Evolutionary conservation across 2,329 filamentous ascomycete species (phyloP).

Genomic region (Stagonosporopsis tanaceti): DNA sequence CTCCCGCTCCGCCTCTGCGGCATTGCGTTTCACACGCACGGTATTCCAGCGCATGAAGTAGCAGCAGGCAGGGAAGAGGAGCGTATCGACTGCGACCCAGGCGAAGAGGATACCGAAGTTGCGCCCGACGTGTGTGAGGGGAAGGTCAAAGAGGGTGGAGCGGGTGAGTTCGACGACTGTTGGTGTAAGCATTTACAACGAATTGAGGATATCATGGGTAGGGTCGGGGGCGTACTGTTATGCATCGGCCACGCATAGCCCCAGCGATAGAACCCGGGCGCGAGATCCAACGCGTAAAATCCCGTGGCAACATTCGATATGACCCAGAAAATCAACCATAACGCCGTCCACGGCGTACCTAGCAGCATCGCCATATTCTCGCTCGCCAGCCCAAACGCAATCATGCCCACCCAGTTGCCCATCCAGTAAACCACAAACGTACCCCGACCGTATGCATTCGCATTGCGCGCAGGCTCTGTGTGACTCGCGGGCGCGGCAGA

Average conservation of each 20-base stretch:
- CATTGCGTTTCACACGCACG: slow-evolving; percentile 29
- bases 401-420: slow-evolving; percentile 69
- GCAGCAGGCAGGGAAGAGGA: slow-evolving; percentile 60
- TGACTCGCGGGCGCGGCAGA: slow-evolving; percentile 54
- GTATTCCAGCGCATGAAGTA: slow-evolving; percentile 55
- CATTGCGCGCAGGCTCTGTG: slow-evolving; percentile 54
- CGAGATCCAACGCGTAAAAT: slow-evolving; percentile 66
- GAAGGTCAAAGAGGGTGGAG: slow-evolving; percentile 66
- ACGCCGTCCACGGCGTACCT: slow-evolving; percentile 66
- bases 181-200: background rate
- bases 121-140: slow-evolving; percentile 63
- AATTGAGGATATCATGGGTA: no score
- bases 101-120: slow-evolving; percentile 68
- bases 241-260: slow-evolving; percentile 71
- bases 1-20: slow-evolving; percentile 31
- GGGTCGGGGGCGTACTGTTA: slow-evolving; percentile 54
- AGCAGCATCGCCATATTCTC: slow-evolving; percentile 72
- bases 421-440: slow-evolving; percentile 71
- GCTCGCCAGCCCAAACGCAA: slow-evolving; percentile 67
- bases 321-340: slow-evolving; percentile 74
- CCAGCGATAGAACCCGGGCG: slow-evolving; percentile 66
- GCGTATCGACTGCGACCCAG: slow-evolving; percentile 63
- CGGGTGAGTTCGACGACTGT: slow-evolving; percentile 65
- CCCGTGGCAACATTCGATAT: slow-evolving; percentile 69
- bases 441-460: slow-evolving; percentile 64